A percentile compares a stretch with the other conserved stretches of the same genome.
These are phyloP conservation scores for Fusarium newnesense DNA, from an alignment of 2,329 filamentous ascomycete genomes.

Conservation along the genomic window DNA sequence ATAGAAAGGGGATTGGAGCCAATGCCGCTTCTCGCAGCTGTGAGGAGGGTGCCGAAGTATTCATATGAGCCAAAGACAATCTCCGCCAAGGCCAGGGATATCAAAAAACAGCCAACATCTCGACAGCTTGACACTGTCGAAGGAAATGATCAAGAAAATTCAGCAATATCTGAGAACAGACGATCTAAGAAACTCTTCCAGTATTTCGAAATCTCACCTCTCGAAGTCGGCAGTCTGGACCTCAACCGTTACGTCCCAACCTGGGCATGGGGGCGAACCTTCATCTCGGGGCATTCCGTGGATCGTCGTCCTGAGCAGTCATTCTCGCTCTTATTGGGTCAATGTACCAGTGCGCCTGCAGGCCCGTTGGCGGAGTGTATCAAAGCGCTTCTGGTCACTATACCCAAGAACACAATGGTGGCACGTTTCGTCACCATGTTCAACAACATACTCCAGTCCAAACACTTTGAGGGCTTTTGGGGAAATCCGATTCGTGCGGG, in stretches of 20 bases:
- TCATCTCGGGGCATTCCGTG: constrained; percentile 31
- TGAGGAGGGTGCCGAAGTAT: constrained; percentile 30
- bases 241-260: constrained; percentile 35
- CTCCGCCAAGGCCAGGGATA: background rate
- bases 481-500: constrained; percentile 39
- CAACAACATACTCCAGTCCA: constrained; percentile 24
- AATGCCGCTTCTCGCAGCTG: constrained; percentile 37
- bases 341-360: constrained; percentile 39
- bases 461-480: constrained; percentile 34
- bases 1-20: constrained; percentile 26
- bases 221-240: constrained; percentile 35
- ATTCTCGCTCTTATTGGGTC: constrained; percentile 25
- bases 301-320: constrained; percentile 37
- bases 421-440: constrained; percentile 5
- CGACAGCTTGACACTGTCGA: background rate
- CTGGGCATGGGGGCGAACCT: constrained; percentile 40
- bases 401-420: constrained; percentile 34
- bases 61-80: constrained; percentile 19
- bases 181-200: constrained; percentile 19
- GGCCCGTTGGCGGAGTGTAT: constrained; percentile 33
- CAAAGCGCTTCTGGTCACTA: constrained; percentile 23
- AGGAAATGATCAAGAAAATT: rapidly evolving
- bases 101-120: rapidly evolving
- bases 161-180: rapidly evolving
- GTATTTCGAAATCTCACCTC: constrained; percentile 39